Evolutionary conservation across 164 flowering plant genomes (phyloP), one percentile per base, ranked within the genome.

Genomic region (Nymphaea colorata): DNA sequence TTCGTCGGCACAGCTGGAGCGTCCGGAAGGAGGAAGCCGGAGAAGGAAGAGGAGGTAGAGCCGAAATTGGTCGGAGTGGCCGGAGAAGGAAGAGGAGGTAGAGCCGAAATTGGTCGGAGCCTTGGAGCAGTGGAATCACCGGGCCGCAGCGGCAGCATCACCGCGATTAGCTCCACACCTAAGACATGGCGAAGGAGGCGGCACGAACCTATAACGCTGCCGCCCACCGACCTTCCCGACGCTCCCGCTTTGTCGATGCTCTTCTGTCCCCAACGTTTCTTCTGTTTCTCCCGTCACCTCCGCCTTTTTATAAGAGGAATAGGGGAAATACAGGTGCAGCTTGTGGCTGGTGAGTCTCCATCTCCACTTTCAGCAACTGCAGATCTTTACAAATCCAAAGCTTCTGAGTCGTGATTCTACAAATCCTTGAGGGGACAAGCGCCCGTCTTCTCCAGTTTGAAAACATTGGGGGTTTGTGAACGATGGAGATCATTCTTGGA

Each of bases 121-220:
- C n/a, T n/a, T n/a, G n/a, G n/a, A n/a, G n/a, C n/a, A n/a, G n/a
- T n/a, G n/a, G n/a, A n/a, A n/a, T n/a, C n/a, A n/a, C n/a, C n/a
- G n/a, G n/a, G n/a, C n/a, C n/a, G n/a, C n/a, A n/a, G n/a, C n/a
- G n/a, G n/a, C n/a, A n/a, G n/a, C n/a, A n/a, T n/a, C n/a, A n/a
- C 77, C 71, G 98, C 4, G 96, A 89, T 76, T 89, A 96, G 96
- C 83, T 91, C 0, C 96, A 96, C 0, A 91, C 98, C 14, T 91
- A 87, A 63, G 95, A 91, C 79, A 87, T 93, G 43, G 88, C 93
- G 36, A 95, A 91, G 74, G 97, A 89, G 74, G 97, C 97, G 8
- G 97, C 97, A 43, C 84, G 87, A 8, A 95, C 95, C 5, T 91
- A 91, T 65, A 95, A 91, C 67, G 76, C 97, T 44, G 97, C 98